These are phyloP conservation scores for Phytophthora syringae DNA, from an alignment of 352 stramenopile genomes.

Conservation along the genomic window DNA sequence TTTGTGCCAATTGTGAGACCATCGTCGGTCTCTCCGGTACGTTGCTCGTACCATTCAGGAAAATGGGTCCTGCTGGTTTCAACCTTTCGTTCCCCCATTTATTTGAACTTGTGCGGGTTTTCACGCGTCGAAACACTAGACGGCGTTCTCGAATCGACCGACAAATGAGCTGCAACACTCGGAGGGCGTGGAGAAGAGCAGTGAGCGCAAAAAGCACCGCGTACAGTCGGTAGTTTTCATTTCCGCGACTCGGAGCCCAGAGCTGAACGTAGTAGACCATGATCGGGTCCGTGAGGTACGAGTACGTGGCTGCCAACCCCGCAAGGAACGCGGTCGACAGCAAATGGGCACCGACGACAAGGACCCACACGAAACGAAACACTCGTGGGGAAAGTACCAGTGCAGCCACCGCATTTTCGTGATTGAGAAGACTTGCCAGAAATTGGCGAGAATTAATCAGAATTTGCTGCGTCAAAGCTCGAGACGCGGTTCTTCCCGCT, in stretches of 20 bases:
- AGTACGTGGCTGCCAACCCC: neutral
- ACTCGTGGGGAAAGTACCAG: neutral
- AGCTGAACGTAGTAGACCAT: conserved; percentile 9
- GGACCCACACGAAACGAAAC: conserved; percentile 5
- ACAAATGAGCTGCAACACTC: neutral
- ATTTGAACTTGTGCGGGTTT: too few relatives aligned
- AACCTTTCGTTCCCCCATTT: too few relatives aligned
- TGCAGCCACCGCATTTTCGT: neutral
- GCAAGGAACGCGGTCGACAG: conserved; percentile 4
- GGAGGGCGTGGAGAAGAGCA: neutral
- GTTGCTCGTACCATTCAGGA: neutral
- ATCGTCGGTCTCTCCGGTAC: neutral
- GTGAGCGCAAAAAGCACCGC: neutral
- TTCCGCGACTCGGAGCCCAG: neutral
- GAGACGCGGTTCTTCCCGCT: neutral
- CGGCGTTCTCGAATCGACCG: neutral
- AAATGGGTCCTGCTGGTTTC: neutral
- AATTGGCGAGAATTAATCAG: neutral
- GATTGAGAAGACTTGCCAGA: neutral
- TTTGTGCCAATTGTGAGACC: neutral
- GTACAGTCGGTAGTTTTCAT: neutral
- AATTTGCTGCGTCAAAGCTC: neutral
- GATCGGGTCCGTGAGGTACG: conserved; percentile 5
- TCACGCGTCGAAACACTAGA: neutral
- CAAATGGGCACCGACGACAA: neutral